Conservation (phyloP, 2,329 filamentous ascomycete species). For the Arthrinium puccinioides region DNA sequence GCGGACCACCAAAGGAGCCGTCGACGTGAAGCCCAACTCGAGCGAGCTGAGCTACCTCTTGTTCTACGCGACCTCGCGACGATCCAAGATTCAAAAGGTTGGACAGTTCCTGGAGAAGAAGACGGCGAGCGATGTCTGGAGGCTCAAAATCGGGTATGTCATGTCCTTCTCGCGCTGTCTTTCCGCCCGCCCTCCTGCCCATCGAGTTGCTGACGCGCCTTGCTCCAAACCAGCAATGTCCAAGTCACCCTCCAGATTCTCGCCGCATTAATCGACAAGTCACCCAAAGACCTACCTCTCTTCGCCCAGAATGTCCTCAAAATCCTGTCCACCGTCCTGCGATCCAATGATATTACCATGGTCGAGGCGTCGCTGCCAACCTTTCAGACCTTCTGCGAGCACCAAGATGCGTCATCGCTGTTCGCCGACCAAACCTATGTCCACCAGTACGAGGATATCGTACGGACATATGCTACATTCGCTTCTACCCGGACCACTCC, state of each 20-base stretch:
- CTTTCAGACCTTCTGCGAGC: constrained; percentile 80
- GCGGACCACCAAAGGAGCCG: constrained; percentile 79
- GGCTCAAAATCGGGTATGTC: constrained; percentile 71
- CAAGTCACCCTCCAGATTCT: constrained; percentile 93
- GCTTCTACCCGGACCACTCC: constrained; percentile 56
- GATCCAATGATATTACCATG: constrained; percentile 84
- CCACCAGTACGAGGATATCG: constrained; percentile 73
- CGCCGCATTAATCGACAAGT: constrained; percentile 85
- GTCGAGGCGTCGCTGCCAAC: constrained; percentile 82
- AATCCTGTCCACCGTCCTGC: constrained; percentile 75
- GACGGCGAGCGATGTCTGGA: constrained; percentile 85
- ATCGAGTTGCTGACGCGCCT: background rate
- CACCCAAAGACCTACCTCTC: constrained; percentile 81
- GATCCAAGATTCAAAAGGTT: constrained; percentile 94
- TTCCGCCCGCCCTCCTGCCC: constrained; percentile 1
- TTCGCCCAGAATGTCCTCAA: constrained; percentile 80
- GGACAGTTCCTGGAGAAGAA: constrained; percentile 92
- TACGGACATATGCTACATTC: constrained; percentile 71
- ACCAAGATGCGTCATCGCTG: constrained; percentile 80
- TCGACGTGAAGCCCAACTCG: constrained; percentile 91
- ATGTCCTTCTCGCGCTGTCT: background rate
- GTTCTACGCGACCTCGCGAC: constrained; percentile 91
- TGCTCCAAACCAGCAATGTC: constrained; percentile 57
- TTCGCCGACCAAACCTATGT: constrained; percentile 81
- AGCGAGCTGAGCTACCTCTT: constrained; percentile 95